phyloP scores from a whole-genome alignment of 2,329 filamentous ascomycete species.

The Aspergillus phoenicis region DNA sequence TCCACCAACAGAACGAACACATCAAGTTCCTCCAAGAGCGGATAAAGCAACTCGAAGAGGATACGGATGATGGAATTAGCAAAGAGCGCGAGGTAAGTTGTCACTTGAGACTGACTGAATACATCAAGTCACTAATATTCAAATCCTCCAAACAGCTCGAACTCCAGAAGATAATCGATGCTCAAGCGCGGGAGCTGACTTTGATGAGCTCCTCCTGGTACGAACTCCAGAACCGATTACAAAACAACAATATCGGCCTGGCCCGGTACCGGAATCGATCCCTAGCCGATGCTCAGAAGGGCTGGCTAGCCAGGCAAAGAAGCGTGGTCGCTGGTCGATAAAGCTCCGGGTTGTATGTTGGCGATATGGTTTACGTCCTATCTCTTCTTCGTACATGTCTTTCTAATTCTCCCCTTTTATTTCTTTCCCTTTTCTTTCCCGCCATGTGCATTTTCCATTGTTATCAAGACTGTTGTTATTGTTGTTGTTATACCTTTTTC shows the following conservation, averaged over 20 bases:
- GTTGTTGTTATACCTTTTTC: not conserved
- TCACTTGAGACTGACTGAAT: not conserved
- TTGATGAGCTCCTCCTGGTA: conserved; percentile 53
- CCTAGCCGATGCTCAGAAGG: conserved; percentile 42
- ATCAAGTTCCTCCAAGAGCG: conserved; percentile 47
- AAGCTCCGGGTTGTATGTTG: conserved; percentile 3
- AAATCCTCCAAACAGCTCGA: conserved; percentile 33
- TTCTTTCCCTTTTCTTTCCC: not conserved
- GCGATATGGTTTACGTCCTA: conserved; percentile 2
- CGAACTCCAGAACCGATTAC: conserved; percentile 49
- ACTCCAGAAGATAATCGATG: conserved; percentile 44
- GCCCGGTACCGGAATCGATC: conserved; percentile 44
- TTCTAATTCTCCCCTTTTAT: conserved; percentile 1
- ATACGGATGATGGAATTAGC: conserved; percentile 38
- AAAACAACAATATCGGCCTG: conserved; percentile 47
- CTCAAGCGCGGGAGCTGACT: conserved; percentile 46
- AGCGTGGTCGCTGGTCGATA: conserved; percentile 43
- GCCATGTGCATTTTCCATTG: not conserved
- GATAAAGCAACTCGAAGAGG: conserved; percentile 44
- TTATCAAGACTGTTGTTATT: not conserved
- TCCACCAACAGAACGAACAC: conserved; percentile 46
- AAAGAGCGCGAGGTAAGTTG: conserved; percentile 45
- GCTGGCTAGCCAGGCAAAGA: conserved; percentile 50
- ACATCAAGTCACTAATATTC: too few relatives aligned
- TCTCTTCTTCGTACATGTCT: conserved; percentile 6